phyloP scores from a whole-genome alignment of 129 eudicot species.

The Arctium lappa region DNA sequence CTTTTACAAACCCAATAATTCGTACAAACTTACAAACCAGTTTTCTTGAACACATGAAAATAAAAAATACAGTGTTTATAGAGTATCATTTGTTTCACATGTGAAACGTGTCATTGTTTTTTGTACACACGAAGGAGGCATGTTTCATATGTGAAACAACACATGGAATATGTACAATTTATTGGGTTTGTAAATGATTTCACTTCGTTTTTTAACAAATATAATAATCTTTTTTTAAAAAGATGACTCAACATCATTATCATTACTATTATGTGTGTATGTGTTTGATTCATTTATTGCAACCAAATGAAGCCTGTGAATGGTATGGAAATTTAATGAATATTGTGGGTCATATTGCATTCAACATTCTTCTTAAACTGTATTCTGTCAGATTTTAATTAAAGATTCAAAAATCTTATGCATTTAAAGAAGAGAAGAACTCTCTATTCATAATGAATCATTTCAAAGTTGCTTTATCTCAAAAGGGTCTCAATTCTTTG shows the following conservation, averaged over 20 bases:
- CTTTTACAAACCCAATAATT: too few relatives aligned
- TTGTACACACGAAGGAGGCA: too few relatives aligned
- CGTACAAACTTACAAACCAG: too few relatives aligned
- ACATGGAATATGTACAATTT: neutral
- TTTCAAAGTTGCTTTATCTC: slow-evolving; percentile 16
- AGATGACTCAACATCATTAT: neutral
- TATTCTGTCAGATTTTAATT: slow-evolving; percentile 41
- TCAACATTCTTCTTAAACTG: slow-evolving; percentile 46
- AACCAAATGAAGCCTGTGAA: slow-evolving; percentile 53
- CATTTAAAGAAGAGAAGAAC: slow-evolving; percentile 9
- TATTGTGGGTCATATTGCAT: slow-evolving; percentile 43
- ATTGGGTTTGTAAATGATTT: too few relatives aligned
- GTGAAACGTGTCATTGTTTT: too few relatives aligned
- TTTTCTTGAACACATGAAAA: too few relatives aligned
- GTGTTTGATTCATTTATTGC: slow-evolving; percentile 50
- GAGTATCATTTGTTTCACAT: too few relatives aligned
- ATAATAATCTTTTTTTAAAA: neutral
- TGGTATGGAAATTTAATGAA: slow-evolving; percentile 28
- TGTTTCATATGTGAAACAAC: too few relatives aligned
- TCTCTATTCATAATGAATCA: neutral
- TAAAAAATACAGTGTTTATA: too few relatives aligned
- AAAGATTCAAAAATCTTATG: slow-evolving; percentile 16
- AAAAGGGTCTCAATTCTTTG: slow-evolving; percentile 15
- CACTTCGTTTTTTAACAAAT: neutral
- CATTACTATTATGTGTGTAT: slow-evolving; percentile 4